A percentile compares a stretch with the other conserved stretches of the same genome.
These are phyloP conservation scores for Rhizopogon rudus DNA, from an alignment of 768 basidiomycete species.

Conservation along the genomic window DNA sequence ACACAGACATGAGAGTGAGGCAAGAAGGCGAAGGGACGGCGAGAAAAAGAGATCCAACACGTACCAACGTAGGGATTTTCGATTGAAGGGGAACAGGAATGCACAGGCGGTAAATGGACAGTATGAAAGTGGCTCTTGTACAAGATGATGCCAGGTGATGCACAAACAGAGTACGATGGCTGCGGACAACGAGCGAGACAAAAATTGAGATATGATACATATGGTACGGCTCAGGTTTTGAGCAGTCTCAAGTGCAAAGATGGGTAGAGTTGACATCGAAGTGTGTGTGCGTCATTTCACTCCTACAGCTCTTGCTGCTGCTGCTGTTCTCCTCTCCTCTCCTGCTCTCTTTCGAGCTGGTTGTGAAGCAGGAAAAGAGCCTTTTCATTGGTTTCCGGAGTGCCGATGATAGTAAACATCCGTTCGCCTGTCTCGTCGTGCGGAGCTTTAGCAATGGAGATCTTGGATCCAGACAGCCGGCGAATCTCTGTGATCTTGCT, in stretches of 20 bases:
- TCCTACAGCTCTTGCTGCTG: conserved; percentile 73
- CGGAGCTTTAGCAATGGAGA: conserved; percentile 98
- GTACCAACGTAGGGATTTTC: conserved; percentile 10
- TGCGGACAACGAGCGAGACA: conserved; percentile 18
- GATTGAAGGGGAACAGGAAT: conserved; percentile 10
- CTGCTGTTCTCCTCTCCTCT: conserved; percentile 82
- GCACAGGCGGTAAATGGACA: conserved; percentile 19
- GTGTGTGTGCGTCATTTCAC: conserved; percentile 8
- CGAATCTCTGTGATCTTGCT: conserved; percentile 99
- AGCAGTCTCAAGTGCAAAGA: background rate
- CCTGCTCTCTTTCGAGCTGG: conserved; percentile 94
- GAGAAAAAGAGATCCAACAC: background rate
- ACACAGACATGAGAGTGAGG: background rate
- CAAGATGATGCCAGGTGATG: conserved; percentile 8
- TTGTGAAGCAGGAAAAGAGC: conserved; percentile 96
- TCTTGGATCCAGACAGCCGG: conserved; percentile 94
- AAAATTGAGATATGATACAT: conserved; percentile 25
- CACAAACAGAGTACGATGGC: conserved; percentile 3
- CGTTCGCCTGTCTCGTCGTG: conserved; percentile 98
- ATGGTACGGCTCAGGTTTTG: conserved; percentile 7
- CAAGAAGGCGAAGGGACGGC: conserved; percentile 6
- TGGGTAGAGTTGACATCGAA: background rate
- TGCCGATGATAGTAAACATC: conserved; percentile 99
- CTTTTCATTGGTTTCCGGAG: conserved; percentile 95
- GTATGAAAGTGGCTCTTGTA: conserved; percentile 16